These are phyloP conservation scores for Verruconis gallopava DNA, from an alignment of 2,329 filamentous ascomycete species.

Conservation along the genomic window DNA sequence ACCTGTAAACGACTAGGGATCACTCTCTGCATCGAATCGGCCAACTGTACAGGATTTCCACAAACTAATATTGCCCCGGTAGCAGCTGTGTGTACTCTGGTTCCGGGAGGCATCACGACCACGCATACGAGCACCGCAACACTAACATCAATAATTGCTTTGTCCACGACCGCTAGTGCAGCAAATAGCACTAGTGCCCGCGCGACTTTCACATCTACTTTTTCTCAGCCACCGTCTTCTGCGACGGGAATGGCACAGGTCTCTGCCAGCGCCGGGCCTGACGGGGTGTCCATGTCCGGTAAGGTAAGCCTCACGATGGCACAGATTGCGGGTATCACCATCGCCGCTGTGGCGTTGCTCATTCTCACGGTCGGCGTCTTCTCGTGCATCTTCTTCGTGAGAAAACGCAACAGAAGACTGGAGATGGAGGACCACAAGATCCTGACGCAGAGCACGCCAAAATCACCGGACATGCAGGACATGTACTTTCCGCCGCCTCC, in stretches of 20 bases:
- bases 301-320: slow-evolving; percentile 22
- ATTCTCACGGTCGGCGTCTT: slow-evolving; percentile 26
- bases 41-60: slow-evolving; percentile 14
- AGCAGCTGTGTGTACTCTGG: slow-evolving; percentile 13
- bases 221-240: slow-evolving; percentile 13
- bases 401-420: slow-evolving; percentile 21
- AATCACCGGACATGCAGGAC: background rate
- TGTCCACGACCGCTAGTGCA: background rate
- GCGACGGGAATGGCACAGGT: slow-evolving; percentile 15
- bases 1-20: no score
- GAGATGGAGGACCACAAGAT: slow-evolving; percentile 12
- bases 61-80: background rate
- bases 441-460: background rate
- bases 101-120: slow-evolving; percentile 22
- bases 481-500: background rate
- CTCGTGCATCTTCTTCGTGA: slow-evolving; percentile 23
- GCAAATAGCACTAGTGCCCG: slow-evolving; percentile 10
- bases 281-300: slow-evolving; percentile 10
- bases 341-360: slow-evolving; percentile 24
- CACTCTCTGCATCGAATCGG: no score
- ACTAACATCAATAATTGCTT: no score
- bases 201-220: slow-evolving; percentile 7
- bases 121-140: slow-evolving; percentile 23
- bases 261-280: slow-evolving; percentile 13
- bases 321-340: slow-evolving; percentile 26